Conservation (phyloP, 139 green algal genomes). For the Choricystis sp. region DNA sequence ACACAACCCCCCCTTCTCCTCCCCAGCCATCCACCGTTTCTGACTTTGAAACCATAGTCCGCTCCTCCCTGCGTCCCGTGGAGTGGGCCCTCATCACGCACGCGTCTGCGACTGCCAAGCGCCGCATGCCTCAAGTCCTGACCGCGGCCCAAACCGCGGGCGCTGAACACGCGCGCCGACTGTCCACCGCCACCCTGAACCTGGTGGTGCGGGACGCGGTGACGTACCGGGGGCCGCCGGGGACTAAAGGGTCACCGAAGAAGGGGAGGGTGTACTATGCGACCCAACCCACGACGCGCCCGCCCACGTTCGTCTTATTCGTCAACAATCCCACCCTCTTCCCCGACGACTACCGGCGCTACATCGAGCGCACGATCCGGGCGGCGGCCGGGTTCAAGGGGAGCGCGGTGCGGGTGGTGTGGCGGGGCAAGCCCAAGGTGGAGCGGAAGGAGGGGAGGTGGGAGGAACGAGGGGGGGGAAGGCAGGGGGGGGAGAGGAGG, state of each 20-base stretch:
- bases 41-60: conserved; percentile 20
- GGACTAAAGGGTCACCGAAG: conserved; percentile 24
- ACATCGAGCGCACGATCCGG: conserved; percentile 65
- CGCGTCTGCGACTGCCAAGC: conserved; percentile 55
- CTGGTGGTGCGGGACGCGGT: conserved; percentile 52
- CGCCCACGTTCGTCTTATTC: conserved; percentile 96
- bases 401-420: conserved; percentile 68
- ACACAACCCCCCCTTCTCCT: too few species aligned
- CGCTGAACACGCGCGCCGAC: conserved; percentile 49
- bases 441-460: neutral
- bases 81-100: conserved; percentile 81
- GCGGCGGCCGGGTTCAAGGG: conserved; percentile 71
- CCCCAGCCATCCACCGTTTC: conserved; percentile 21
- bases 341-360: conserved; percentile 68
- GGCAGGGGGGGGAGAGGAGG: neutral
- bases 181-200: conserved; percentile 89
- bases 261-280: conserved; percentile 80
- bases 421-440: conserved; percentile 65
- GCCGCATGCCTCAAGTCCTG: conserved; percentile 61
- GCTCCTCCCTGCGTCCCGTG: conserved; percentile 58
- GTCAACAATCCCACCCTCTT: conserved; percentile 83
- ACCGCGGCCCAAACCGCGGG: conserved; percentile 47
- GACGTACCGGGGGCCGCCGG: conserved; percentile 54
- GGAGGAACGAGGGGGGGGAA: neutral
- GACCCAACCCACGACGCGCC: conserved; percentile 46